Conservation (phyloP, 2,329 filamentous ascomycete species). For the Fusarium annulatum region DNA sequence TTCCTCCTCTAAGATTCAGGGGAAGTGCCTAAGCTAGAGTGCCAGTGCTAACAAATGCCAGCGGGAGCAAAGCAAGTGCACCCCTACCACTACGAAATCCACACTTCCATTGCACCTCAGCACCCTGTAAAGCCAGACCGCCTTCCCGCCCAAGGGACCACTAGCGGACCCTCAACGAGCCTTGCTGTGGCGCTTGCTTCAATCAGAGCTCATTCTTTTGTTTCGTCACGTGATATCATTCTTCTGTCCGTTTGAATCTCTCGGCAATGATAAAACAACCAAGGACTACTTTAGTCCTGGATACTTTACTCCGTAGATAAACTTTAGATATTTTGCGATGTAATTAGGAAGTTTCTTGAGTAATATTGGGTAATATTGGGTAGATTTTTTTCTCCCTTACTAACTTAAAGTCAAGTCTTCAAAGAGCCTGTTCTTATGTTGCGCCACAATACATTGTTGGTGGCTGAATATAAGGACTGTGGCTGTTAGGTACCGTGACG, state of each 20-base stretch:
- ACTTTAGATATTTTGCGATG: not conserved
- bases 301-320: not conserved
- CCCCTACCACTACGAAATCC: slow-evolving; percentile 33
- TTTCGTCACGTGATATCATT: slow-evolving; percentile 29
- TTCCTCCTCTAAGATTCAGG: slow-evolving; percentile 47
- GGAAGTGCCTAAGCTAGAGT: slow-evolving; percentile 37
- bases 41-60: slow-evolving; percentile 24
- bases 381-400: not conserved
- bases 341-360: no score
- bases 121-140: slow-evolving; percentile 44
- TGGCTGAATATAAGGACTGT: slow-evolving; percentile 18
- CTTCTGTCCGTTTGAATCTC: not conserved
- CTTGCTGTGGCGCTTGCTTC: slow-evolving; percentile 31
- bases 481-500: slow-evolving; percentile 34
- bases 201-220: slow-evolving; percentile 28
- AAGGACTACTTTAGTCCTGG: not conserved
- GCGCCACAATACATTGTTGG: slow-evolving; percentile 9
- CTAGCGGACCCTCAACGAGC: slow-evolving; percentile 31
- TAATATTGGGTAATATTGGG: no score
- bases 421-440: not conserved
- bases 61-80: slow-evolving; percentile 15
- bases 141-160: slow-evolving; percentile 41
- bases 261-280: not conserved
- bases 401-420: not conserved
- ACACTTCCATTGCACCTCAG: slow-evolving; percentile 18